These are phyloP conservation scores for Trichoderma simmonsii DNA, from an alignment of 2,329 filamentous ascomycete genomes.

Conservation along the genomic window DNA sequence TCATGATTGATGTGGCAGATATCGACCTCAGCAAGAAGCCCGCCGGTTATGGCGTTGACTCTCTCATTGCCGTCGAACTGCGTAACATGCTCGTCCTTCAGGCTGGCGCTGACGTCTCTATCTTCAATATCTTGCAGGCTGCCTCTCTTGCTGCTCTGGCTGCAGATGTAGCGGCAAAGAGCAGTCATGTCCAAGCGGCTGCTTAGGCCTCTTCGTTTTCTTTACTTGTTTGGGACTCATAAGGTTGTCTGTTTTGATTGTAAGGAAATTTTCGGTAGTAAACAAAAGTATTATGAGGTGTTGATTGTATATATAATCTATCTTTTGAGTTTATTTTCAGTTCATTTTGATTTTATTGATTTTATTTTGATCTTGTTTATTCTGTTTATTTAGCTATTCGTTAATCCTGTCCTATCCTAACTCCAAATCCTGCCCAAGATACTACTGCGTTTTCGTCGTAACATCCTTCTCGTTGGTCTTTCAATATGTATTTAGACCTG, in stretches of 20 bases:
- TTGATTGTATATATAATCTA: neutral
- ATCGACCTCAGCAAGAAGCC: neutral
- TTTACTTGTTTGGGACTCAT: neutral
- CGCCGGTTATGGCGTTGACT: neutral
- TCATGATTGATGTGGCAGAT: neutral
- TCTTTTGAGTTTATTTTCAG: neutral
- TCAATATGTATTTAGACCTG: neutral
- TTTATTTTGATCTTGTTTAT: neutral
- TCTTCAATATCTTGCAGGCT: neutral
- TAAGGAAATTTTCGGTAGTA: accelerated
- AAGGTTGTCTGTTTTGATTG: neutral
- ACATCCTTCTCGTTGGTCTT: neutral
- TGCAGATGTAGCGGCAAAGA: neutral
- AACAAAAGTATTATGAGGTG: neutral
- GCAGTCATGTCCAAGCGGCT: neutral
- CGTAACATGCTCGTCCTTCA: neutral
- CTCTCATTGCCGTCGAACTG: neutral
- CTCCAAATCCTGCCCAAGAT: neutral
- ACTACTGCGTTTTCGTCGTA: neutral
- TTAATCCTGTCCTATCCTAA: neutral
- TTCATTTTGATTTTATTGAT: too few relatives aligned
- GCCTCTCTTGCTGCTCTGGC: neutral
- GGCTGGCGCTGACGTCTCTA: neutral
- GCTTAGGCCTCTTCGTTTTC: neutral
- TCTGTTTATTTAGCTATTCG: neutral